Conservation (phyloP, 2,329 filamentous ascomycete genomes). For the Pyrenophora seminiperda region DNA sequence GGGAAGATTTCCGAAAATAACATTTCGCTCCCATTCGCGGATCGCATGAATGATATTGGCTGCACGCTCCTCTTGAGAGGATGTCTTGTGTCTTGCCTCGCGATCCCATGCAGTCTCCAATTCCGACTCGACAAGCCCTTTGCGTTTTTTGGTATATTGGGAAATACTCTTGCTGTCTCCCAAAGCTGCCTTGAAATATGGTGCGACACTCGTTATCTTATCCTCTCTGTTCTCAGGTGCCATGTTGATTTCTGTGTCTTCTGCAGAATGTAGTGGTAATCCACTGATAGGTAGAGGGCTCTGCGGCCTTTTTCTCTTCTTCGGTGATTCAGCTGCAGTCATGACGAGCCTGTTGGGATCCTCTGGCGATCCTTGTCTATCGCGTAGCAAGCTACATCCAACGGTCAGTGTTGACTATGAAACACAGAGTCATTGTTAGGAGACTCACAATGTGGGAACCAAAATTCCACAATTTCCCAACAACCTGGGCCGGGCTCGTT, state of each 20-base stretch:
- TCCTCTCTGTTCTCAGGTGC: neutral
- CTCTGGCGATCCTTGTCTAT: slow-evolving; percentile 29
- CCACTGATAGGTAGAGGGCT: slow-evolving; percentile 25
- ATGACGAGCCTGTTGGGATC: slow-evolving; percentile 32
- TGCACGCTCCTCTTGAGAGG: slow-evolving; percentile 33
- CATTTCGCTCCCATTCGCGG: slow-evolving; percentile 51
- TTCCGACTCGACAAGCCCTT: slow-evolving; percentile 41
- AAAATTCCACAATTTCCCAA: slow-evolving; percentile 37
- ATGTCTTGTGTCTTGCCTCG: slow-evolving; percentile 25
- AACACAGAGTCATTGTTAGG: neutral
- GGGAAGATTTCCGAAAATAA: slow-evolving; percentile 51
- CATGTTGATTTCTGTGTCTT: slow-evolving; percentile 10
- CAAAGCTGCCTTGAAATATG: slow-evolving; percentile 16
- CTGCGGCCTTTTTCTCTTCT: slow-evolving; percentile 41
- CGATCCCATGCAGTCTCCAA: slow-evolving; percentile 45
- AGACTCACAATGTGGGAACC: slow-evolving; percentile 37
- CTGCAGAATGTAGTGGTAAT: slow-evolving; percentile 17
- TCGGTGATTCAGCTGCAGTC: slow-evolving; percentile 39
- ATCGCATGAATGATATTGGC: slow-evolving; percentile 45
- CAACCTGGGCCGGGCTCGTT: slow-evolving; percentile 28
- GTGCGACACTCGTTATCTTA: neutral
- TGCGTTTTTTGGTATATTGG: slow-evolving; percentile 29
- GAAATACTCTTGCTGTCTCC: neutral
- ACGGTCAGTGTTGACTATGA: slow-evolving; percentile 6
- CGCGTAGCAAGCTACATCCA: slow-evolving; percentile 40